Evolutionary conservation across 1,139 yeast species (phyloP), one percentile per base, ranked within the genome.

Genomic region (Zygosaccharomyces pseudobailii): DNA sequence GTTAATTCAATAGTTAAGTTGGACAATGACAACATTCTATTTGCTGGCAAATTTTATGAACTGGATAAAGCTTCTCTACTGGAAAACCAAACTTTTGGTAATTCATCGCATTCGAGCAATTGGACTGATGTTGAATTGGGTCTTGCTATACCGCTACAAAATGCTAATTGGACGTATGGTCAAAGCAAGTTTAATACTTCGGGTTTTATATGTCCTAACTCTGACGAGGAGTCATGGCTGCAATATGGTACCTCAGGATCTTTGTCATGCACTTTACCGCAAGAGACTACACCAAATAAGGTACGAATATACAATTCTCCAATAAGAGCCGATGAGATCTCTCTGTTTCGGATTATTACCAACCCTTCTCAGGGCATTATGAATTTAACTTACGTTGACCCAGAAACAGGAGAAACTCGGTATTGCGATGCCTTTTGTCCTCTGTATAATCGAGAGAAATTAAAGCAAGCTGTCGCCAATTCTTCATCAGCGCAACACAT

Each of bases 381-480:
- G 96, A 92, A 92, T 63, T 68, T 92, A 55, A 82, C 96, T 0
- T 92, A 88, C 61, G 71, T 85, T 31, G 94, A 90, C 61, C 95
- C 95, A 3, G 56, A 65, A 1, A 75, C 88, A 1, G 80, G 84
- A 47, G 70, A 71, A 25, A 43, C 79, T 6, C 62, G 70, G 4
- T 70, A 68, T 54, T 92, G 98, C 72, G 96, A 89, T 65, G 95
- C 96, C 1, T 84, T 79, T 76, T 92, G 98, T 66, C 95, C 97
- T 0, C 67, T 85, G 36, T 58, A 72, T 0, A 63, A 70, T 1
- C 65, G 68, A 13, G 40, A 59, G 2, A 44, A 52, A 5, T 45
- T 75, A 20, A 49, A 59, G 21, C 52, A 63, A 10, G 54, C 54
- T 20, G 39, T 60, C 3, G 45, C 45, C 0, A 51, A 56, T 22